Conservation (phyloP, 805 yeast genomes). For the Metschnikowia santaceciliae region DNA sequence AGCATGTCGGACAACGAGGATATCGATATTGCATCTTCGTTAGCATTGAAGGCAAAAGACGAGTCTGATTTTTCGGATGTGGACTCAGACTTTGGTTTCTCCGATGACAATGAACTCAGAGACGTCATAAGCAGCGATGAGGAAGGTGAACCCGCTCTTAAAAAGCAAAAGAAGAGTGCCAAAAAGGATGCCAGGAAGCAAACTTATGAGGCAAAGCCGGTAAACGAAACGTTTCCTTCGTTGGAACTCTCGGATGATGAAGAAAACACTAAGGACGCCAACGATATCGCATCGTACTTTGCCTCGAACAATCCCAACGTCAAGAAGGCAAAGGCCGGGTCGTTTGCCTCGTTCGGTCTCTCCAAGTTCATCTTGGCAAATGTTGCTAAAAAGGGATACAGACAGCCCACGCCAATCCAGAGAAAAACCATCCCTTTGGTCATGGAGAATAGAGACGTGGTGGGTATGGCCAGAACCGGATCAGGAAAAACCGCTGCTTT, state of each 20-base stretch:
- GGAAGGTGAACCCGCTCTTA: constrained; percentile 23
- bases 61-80: constrained; percentile 19
- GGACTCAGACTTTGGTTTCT: constrained; percentile 7
- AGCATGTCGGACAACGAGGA: constrained; percentile 40
- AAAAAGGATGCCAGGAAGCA: background rate
- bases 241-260: constrained; percentile 51
- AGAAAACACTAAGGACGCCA: constrained; percentile 34
- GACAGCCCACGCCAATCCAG: constrained; percentile 97
- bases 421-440: constrained; percentile 91
- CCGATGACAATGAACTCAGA: constrained; percentile 22
- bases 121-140: constrained; percentile 52
- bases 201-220: background rate
- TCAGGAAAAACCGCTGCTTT: constrained; percentile 99
- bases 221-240: constrained; percentile 37
- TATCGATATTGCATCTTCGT: constrained; percentile 59
- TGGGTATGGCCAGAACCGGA: constrained; percentile 99
- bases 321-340: constrained; percentile 68
- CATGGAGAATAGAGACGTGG: constrained; percentile 85
- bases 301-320: constrained; percentile 38
- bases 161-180: constrained; percentile 25
- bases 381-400: constrained; percentile 80
- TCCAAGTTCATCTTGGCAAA: constrained; percentile 67
- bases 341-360: constrained; percentile 87
- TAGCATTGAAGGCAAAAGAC: constrained; percentile 46
- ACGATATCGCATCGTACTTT: constrained; percentile 45